Evolutionary conservation across 768 basidiomycete species (phyloP).

Genomic region (Lactarius sp.): DNA sequence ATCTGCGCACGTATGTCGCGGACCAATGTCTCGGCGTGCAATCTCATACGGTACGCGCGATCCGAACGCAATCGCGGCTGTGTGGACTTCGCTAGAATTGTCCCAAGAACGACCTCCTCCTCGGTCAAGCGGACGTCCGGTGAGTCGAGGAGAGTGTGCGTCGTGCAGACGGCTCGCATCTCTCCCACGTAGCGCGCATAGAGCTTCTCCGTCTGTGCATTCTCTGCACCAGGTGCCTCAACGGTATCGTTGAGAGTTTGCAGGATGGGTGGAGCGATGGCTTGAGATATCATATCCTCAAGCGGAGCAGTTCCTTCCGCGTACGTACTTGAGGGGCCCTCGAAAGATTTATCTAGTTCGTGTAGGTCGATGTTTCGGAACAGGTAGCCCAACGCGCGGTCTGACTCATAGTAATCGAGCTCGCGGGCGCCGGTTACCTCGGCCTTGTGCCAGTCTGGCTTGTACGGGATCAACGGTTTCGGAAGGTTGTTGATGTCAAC

Average conservation of each 20-base stretch:
- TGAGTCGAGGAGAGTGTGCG: conserved; percentile 57
- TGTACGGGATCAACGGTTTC: not conserved
- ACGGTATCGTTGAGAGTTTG: conserved; percentile 37
- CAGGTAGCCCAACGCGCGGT: not conserved
- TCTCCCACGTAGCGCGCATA: conserved; percentile 58
- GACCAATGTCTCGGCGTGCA: conserved; percentile 51
- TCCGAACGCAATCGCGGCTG: conserved; percentile 57
- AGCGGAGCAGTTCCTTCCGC: not conserved
- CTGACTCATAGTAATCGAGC: not conserved
- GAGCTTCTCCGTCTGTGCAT: conserved; percentile 24
- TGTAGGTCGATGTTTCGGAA: not conserved
- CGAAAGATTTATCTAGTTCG: not conserved
- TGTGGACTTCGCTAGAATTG: conserved; percentile 65
- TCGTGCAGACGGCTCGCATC: conserved; percentile 62
- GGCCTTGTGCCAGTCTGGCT: not conserved
- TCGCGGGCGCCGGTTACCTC: not conserved
- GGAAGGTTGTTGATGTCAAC: conserved; percentile 44
- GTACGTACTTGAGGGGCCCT: conserved; percentile 23
- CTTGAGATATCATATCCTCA: not conserved
- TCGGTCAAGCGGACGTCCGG: conserved; percentile 56
- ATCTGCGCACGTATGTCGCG: conserved; percentile 43
- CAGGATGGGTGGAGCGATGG: not conserved
- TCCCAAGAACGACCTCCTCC: conserved; percentile 70
- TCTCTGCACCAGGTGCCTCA: conserved; percentile 38
- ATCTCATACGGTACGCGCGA: conserved; percentile 57